These are phyloP conservation scores for Aspergillus sp. DNA, from an alignment of 2,329 filamentous ascomycete genomes.

Conservation along the genomic window DNA sequence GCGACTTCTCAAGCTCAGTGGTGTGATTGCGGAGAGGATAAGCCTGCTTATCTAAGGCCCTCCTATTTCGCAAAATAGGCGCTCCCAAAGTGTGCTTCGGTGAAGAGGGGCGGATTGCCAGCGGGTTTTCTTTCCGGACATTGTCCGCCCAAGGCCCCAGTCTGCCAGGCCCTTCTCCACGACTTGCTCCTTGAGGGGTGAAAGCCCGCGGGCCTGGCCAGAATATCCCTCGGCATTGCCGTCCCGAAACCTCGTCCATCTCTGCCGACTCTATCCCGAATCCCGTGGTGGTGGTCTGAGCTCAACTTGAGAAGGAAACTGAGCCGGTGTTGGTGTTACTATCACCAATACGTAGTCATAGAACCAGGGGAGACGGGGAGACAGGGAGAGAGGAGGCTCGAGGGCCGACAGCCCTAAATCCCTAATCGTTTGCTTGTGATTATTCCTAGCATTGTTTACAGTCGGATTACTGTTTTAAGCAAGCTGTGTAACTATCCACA, in stretches of 20 bases:
- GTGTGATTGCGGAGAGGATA: constrained; percentile 18
- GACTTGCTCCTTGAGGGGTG: constrained; percentile 2
- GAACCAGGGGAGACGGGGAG: not conserved
- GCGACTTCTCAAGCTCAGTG: constrained; percentile 11
- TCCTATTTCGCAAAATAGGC: not conserved
- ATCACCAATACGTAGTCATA: not conserved
- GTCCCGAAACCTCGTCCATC: constrained; percentile 15
- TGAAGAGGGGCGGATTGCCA: constrained; percentile 14
- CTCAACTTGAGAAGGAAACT: constrained; percentile 12
- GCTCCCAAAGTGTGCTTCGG: constrained; percentile 22
- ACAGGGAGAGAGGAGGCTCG: not conserved
- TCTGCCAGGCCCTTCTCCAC: not conserved
- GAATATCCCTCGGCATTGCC: constrained; percentile 24
- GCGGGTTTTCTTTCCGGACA: not conserved
- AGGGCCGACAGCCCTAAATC: not conserved
- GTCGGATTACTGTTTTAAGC: constrained; percentile 11
- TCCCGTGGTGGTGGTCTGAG: constrained; percentile 27
- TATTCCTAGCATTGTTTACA: not conserved
- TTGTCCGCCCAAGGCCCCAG: not conserved
- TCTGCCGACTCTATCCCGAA: constrained; percentile 25
- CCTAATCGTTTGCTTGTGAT: constrained; percentile 3
- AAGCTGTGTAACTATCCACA: constrained; percentile 18
- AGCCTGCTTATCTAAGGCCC: constrained; percentile 18
- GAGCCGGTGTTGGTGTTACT: constrained; percentile 1
- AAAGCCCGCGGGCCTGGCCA: constrained; percentile 11